Conservation (phyloP, 2,329 filamentous ascomycete species). For the Lasiodiplodia theobromae region DNA sequence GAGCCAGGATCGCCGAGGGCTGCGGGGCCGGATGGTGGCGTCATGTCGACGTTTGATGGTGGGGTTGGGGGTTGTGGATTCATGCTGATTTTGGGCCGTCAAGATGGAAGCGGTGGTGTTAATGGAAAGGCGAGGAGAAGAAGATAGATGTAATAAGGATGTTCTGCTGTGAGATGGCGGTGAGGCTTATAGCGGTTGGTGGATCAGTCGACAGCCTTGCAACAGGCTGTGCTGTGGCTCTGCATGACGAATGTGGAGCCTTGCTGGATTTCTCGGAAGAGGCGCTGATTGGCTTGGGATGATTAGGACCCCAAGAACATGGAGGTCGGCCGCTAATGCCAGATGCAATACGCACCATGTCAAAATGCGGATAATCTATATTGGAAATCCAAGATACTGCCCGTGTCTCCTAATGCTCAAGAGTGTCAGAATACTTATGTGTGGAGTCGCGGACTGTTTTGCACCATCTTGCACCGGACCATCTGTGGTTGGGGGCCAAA, state of each 20-base stretch:
- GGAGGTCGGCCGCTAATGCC: not conserved
- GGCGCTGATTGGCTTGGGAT: not conserved
- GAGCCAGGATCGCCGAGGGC: not conserved
- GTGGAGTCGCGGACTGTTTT: not conserved
- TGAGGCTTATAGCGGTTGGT: not conserved
- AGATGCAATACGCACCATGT: not conserved
- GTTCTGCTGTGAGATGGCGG: not conserved
- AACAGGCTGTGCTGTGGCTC: not conserved
- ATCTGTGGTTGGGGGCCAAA: not conserved
- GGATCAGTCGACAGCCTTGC: not conserved
- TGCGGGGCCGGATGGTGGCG: not conserved
- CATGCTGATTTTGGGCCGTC: not conserved
- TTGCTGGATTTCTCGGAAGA: not conserved
- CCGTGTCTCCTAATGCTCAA: not conserved
- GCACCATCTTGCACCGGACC: not conserved
- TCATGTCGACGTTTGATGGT: not conserved
- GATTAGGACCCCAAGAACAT: not conserved
- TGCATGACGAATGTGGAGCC: not conserved
- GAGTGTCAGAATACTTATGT: too few species aligned
- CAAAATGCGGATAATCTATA: not conserved
- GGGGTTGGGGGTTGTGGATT: not conserved
- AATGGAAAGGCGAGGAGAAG: not conserved
- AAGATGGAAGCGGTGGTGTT: not conserved
- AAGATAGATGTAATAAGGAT: not conserved
- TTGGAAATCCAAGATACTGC: not conserved